phyloP scores from a whole-genome alignment of 495 filamentous ascomycete species.

The Aspergillus homomorphus region DNA sequence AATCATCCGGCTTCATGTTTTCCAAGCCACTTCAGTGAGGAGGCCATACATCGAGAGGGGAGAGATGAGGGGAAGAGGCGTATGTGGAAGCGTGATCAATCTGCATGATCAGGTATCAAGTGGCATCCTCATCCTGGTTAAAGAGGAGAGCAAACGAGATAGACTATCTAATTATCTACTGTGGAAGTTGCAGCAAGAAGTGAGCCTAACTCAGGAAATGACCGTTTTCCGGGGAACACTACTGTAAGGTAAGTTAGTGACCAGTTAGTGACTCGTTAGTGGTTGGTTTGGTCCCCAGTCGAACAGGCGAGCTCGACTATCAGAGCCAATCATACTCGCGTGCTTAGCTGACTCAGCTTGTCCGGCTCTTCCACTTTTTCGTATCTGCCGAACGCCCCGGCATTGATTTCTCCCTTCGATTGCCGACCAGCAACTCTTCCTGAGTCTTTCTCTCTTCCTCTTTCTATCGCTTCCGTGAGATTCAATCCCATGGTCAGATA shows the following conservation, averaged over 20 bases:
- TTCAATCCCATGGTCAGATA: too few relatives aligned
- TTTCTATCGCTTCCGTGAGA: too few relatives aligned
- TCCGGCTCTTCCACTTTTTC: background rate
- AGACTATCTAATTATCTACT: too few relatives aligned
- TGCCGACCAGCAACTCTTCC: too few relatives aligned
- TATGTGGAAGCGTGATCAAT: background rate
- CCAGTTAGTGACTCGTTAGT: too few relatives aligned
- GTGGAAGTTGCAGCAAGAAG: too few relatives aligned
- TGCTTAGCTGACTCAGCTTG: background rate
- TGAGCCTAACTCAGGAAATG: background rate
- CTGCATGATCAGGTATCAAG: background rate
- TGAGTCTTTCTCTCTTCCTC: too few relatives aligned
- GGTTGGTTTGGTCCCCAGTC: background rate
- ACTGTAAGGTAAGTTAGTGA: too few relatives aligned
- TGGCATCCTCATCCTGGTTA: background rate
- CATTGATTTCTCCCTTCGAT: background rate
- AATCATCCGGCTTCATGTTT: too few relatives aligned
- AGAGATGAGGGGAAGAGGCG: background rate
- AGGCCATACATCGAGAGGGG: too few relatives aligned
- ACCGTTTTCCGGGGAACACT: background rate
- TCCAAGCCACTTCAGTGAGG: background rate
- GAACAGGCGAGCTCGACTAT: background rate
- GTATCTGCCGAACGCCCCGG: background rate
- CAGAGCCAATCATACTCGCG: background rate
- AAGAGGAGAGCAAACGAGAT: background rate